Conservation (phyloP, 75 land plant species). For the Cryptomeria japonica region DNA sequence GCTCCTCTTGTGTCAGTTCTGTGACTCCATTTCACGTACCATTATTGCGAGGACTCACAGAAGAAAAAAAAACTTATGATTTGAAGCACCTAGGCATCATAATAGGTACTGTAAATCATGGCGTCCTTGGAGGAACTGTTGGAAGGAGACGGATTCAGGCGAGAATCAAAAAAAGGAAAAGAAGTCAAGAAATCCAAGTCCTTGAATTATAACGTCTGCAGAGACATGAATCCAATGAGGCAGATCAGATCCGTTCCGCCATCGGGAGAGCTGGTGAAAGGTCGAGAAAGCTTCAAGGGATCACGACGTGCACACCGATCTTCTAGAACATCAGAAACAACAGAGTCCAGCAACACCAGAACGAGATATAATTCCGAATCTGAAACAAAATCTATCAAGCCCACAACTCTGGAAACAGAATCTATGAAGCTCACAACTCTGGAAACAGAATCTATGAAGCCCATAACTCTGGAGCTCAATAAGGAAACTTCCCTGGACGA, state of each 20-base stretch:
- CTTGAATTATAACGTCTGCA: background rate
- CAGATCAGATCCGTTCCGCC: background rate
- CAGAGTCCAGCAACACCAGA: background rate
- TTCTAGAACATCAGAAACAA: background rate
- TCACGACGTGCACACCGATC: background rate
- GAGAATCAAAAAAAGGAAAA: background rate
- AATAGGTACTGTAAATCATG: background rate
- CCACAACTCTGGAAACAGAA: too few species aligned
- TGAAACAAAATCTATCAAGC: background rate
- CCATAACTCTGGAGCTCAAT: too few species aligned
- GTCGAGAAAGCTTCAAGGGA: background rate
- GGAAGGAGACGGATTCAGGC: slow-evolving; percentile 40
- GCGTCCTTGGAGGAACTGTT: slow-evolving; percentile 43
- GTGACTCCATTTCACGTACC: background rate
- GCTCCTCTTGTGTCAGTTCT: background rate
- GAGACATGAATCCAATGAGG: background rate
- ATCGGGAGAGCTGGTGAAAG: background rate
- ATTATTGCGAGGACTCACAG: background rate
- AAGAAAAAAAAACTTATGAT: too few species aligned
- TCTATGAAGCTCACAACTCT: too few species aligned
- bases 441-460: too few species aligned
- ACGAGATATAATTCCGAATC: background rate
- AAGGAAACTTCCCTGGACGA: slow-evolving; percentile 30
- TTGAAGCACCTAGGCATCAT: too few species aligned
- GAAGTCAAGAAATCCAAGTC: background rate